Percentiles rank a stretch among this genome's conserved stretches.
phyloP scores from a whole-genome alignment of 495 filamentous ascomycete species.

The Aspergillus bertholletiae region DNA sequence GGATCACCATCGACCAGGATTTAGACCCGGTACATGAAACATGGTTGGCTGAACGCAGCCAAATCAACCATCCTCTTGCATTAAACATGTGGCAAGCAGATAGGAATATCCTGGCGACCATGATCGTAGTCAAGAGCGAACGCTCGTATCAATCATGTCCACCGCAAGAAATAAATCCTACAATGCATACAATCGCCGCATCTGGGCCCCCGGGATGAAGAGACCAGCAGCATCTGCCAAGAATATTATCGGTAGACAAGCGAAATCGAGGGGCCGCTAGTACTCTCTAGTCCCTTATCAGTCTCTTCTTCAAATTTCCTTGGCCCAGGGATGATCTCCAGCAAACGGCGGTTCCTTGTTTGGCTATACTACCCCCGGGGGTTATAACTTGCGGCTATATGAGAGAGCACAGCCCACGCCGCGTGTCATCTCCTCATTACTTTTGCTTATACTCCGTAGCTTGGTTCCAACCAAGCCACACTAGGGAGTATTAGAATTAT shows the following conservation, averaged over 20 bases:
- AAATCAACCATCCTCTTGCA: neutral
- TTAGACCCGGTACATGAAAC: constrained; percentile 1
- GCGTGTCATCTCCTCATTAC: too few species aligned
- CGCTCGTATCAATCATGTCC: neutral
- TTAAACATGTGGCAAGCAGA: neutral
- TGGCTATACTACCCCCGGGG: constrained; percentile 8
- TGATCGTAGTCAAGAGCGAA: neutral
- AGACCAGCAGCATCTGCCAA: constrained; percentile 5
- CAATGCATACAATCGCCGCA: constrained; percentile 6
- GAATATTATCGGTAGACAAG: constrained; percentile 10
- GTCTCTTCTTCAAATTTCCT: neutral
- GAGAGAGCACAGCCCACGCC: constrained; percentile 20
- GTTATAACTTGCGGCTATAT: too few species aligned
- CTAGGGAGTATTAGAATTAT: constrained; percentile 7
- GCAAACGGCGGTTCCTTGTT: constrained; percentile 9
- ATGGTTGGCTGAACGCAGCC: neutral
- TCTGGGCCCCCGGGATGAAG: neutral
- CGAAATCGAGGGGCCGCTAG: constrained; percentile 13
- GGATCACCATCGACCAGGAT: neutral
- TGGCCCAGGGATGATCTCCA: constrained; percentile 18
- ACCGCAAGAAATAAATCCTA: neutral
- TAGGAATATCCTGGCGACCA: neutral
- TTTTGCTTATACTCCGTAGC: constrained; percentile 1
- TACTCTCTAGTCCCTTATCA: constrained; percentile 3
- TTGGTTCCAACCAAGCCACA: constrained; percentile 7